Evolutionary conservation across 768 basidiomycete species (phyloP).

Genomic region (Collybia nuda): DNA sequence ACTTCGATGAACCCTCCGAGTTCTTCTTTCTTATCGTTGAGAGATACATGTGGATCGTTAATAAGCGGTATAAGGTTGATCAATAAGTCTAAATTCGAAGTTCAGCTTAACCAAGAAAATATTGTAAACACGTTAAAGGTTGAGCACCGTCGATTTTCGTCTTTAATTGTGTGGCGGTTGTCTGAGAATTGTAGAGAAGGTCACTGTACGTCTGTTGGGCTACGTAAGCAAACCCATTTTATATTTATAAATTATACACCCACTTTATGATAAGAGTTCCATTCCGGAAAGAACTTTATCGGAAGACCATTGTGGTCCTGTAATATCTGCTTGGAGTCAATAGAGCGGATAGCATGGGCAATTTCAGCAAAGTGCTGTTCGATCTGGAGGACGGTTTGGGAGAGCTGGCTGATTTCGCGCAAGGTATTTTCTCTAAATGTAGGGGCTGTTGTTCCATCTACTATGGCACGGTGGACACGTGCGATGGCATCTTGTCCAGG

Average conservation of each 20-base stretch:
- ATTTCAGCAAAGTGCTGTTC: conserved; percentile 3
- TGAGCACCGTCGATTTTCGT: conserved; percentile 1
- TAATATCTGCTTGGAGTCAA: neutral
- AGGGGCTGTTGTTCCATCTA: neutral
- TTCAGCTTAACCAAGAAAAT: neutral
- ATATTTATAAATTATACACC: neutral
- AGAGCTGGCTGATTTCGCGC: neutral
- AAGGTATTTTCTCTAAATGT: neutral
- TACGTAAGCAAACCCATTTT: neutral
- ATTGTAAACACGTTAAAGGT: neutral
- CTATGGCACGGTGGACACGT: neutral
- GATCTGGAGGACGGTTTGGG: conserved; percentile 4
- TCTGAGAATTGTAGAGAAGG: conserved; percentile 1
- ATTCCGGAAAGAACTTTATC: neutral
- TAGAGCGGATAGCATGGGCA: neutral
- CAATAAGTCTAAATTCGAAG: neutral
- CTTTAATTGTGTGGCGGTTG: conserved; percentile 6
- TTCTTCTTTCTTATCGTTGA: conserved; percentile 4
- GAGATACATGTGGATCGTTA: neutral
- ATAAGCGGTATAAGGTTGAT: conserved; percentile 1
- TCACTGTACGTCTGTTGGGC: neutral
- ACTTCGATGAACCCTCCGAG: conserved; percentile 1
- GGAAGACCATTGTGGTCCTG: neutral
- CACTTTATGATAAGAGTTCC: conserved; percentile 1
- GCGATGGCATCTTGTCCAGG: neutral